Conservation (phyloP, 257 asterid genomes). For the Nicotiana sylvestris region DNA sequence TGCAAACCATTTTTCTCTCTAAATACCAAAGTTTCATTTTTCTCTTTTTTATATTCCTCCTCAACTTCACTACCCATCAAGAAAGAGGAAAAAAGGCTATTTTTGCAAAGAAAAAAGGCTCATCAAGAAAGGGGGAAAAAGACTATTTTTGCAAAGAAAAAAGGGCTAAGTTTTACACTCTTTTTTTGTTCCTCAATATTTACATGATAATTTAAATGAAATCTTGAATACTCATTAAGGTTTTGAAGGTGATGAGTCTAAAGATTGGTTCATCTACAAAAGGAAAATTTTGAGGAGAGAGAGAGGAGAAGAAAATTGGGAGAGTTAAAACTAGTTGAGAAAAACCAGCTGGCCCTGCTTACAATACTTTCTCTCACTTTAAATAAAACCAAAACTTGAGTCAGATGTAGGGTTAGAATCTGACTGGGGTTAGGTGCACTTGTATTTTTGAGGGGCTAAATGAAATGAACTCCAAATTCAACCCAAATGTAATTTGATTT, state of each 20-base stretch:
- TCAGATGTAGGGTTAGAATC: conserved; percentile 48
- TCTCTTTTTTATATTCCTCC: conserved; percentile 33
- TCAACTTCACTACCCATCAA: conserved; percentile 54
- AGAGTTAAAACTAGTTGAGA: conserved; percentile 24
- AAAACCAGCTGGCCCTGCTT: conserved; percentile 34
- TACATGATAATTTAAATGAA: conserved; percentile 28
- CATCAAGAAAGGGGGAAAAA: conserved; percentile 27
- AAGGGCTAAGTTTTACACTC: conserved; percentile 6
- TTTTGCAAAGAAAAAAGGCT: neutral
- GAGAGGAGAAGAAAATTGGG: neutral
- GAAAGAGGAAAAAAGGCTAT: neutral
- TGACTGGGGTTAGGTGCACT: conserved; percentile 49
- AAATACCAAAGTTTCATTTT: conserved; percentile 37
- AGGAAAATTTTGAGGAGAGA: conserved; percentile 16
- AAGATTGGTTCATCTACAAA: conserved; percentile 35
- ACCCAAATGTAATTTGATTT: conserved; percentile 33
- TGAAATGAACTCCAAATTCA: conserved; percentile 63
- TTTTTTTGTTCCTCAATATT: neutral
- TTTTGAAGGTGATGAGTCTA: conserved; percentile 14
- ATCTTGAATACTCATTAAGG: conserved; percentile 31
- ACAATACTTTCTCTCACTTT: conserved; percentile 39
- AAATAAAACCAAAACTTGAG: conserved; percentile 58
- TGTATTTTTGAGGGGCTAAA: conserved; percentile 11
- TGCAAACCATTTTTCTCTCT: conserved; percentile 40
- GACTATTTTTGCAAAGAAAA: neutral